A percentile compares a stretch with the other conserved stretches of the same genome.
Evolutionary conservation across 805 yeast genomes (phyloP).

Genomic region (Ogataea ganodermae): DNA sequence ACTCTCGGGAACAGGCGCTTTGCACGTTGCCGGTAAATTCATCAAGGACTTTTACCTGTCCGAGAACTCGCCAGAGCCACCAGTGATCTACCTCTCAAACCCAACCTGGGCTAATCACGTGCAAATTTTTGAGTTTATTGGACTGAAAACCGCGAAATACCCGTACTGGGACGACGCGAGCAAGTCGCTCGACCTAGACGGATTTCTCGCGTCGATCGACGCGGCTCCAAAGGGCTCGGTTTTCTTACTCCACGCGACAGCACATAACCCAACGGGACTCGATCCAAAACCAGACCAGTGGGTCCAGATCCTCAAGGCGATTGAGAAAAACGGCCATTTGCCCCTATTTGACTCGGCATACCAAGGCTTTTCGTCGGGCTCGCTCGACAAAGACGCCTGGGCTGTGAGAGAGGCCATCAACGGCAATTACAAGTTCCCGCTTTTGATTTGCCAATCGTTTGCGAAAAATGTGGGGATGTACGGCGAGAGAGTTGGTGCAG

Average conservation of each 20-base stretch:
- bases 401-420: slow-evolving; percentile 70
- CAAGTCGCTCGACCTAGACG: slow-evolving; percentile 71
- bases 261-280: slow-evolving; percentile 97
- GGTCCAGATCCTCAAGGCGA: slow-evolving; percentile 64
- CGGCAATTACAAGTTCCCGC: slow-evolving; percentile 51
- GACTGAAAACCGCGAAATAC: slow-evolving; percentile 66
- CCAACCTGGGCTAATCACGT: slow-evolving; percentile 99
- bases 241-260: slow-evolving; percentile 89
- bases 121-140: slow-evolving; percentile 74
- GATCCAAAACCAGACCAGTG: slow-evolving; percentile 88
- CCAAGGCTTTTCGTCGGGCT: slow-evolving; percentile 96
- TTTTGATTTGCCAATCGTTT: slow-evolving; percentile 88
- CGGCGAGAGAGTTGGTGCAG: slow-evolving; percentile 96
- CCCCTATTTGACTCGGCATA: slow-evolving; percentile 92
- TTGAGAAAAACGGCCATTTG: slow-evolving; percentile 64
- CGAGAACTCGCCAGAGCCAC: slow-evolving; percentile 29
- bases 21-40: slow-evolving; percentile 82
- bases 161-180: slow-evolving; percentile 83
- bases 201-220: slow-evolving; percentile 62
- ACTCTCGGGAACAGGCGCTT: slow-evolving; percentile 87
- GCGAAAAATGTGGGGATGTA: slow-evolving; percentile 97
- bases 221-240: slow-evolving; percentile 75
- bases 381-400: slow-evolving; percentile 78
- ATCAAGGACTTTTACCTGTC: slow-evolving; percentile 50
- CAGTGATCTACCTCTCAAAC: slow-evolving; percentile 65